These are phyloP conservation scores for Hypoxylon fuscum DNA, from an alignment of 495 filamentous ascomycete genomes.

Conservation along the genomic window DNA sequence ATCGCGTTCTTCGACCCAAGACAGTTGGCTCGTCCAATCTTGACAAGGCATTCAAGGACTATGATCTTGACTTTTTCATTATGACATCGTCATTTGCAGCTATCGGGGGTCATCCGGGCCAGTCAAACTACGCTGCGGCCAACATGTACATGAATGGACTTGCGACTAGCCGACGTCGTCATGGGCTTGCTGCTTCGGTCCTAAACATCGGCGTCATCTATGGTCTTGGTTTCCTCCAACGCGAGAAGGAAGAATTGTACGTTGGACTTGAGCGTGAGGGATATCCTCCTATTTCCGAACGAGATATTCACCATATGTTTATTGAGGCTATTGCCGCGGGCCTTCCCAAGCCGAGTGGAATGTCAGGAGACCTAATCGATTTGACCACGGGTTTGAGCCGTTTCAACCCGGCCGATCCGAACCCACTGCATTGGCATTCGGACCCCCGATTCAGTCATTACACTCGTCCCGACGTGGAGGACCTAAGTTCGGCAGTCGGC, in stretches of 20 bases:
- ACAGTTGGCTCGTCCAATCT: conserved; percentile 54
- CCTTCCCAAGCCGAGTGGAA: conserved; percentile 32
- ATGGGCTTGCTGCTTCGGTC: conserved; percentile 44
- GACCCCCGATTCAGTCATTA: conserved; percentile 55
- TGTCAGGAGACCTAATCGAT: conserved; percentile 40
- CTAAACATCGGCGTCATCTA: conserved; percentile 67
- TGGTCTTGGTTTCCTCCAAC: conserved; percentile 65
- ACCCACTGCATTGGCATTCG: conserved; percentile 49
- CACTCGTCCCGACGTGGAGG: conserved; percentile 16
- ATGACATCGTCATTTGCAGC: conserved; percentile 60
- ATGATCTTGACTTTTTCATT: conserved; percentile 58
- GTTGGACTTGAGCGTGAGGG: conserved; percentile 53
- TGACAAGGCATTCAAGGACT: conserved; percentile 42
- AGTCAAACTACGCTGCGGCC: conserved; percentile 65
- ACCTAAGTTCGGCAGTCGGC: background rate
- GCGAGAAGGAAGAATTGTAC: conserved; percentile 55
- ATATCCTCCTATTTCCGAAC: conserved; percentile 65
- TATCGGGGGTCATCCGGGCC: conserved; percentile 56
- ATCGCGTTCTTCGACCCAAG: conserved; percentile 56
- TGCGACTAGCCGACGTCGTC: conserved; percentile 40
- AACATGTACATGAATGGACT: conserved; percentile 65
- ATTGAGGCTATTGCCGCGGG: conserved; percentile 63
- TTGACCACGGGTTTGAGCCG: conserved; percentile 54
- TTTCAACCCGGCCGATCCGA: conserved; percentile 37
- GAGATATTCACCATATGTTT: conserved; percentile 68